These are phyloP conservation scores for Xylariaceae sp. DNA, from an alignment of 2,329 filamentous ascomycete species.

Conservation along the genomic window DNA sequence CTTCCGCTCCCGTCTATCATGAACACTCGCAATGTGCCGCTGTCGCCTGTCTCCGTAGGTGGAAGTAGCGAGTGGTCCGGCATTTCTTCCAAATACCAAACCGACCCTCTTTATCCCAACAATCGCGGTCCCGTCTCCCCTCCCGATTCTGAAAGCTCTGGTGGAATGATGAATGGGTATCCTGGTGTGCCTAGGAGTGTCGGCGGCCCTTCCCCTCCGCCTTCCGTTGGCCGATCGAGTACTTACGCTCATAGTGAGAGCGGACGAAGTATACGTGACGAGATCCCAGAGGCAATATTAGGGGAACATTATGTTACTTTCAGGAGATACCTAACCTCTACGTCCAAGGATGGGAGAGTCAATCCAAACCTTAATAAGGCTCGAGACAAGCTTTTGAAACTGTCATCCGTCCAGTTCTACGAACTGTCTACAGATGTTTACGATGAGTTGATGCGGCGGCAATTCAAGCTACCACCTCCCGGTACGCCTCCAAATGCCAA, in stretches of 20 bases:
- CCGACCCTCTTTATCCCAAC: constrained; percentile 48
- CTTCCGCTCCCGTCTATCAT: constrained; percentile 41
- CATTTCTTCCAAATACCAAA: constrained; percentile 62
- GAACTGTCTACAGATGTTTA: constrained; percentile 97
- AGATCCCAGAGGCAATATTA: constrained; percentile 59
- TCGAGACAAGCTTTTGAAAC: constrained; percentile 84
- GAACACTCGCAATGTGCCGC: constrained; percentile 68
- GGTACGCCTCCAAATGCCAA: constrained; percentile 45
- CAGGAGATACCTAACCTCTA: constrained; percentile 66
- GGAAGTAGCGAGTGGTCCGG: constrained; percentile 80
- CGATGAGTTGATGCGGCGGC: constrained; percentile 85
- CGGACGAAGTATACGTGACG: constrained; percentile 53
- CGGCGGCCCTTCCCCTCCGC: constrained; percentile 74
- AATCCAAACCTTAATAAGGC: constrained; percentile 60
- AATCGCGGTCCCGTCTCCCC: constrained; percentile 60
- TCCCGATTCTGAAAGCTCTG: constrained; percentile 60
- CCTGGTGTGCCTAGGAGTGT: constrained; percentile 50
- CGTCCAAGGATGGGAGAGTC: constrained; percentile 66
- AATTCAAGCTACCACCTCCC: constrained; percentile 56
- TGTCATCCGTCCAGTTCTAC: constrained; percentile 90
- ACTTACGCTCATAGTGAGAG: constrained; percentile 65
- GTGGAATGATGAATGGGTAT: constrained; percentile 57
- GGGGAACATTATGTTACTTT: constrained; percentile 77
- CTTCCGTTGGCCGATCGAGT: constrained; percentile 80
- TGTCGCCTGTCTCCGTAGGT: constrained; percentile 77